A percentile compares a stretch with the other conserved stretches of the same genome.
phyloP scores from a whole-genome alignment of 169 alveolate genomes.

The Besnoitia besnoiti region DNA sequence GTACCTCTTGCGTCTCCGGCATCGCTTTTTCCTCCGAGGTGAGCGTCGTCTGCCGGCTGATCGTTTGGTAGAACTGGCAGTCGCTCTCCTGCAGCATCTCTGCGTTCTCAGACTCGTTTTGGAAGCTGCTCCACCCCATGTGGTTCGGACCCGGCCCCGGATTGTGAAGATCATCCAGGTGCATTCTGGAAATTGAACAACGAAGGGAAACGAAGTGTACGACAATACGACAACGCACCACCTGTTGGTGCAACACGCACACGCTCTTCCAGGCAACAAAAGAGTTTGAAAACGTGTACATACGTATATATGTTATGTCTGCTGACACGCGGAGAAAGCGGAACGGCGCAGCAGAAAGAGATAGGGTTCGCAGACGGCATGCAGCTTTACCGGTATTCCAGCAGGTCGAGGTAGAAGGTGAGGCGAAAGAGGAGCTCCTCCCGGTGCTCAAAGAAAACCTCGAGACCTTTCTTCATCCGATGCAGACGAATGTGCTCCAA shows the following conservation, averaged over 20 bases:
- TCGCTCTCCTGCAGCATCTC: conserved; percentile 47
- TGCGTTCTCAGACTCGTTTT: conserved; percentile 57
- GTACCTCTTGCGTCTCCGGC: conserved; percentile 36
- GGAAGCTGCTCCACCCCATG: conserved; percentile 66
- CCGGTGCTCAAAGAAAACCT: conserved; percentile 61
- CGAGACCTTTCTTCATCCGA: conserved; percentile 63
- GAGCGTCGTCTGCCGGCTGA: neutral
- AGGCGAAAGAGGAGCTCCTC: conserved; percentile 52
- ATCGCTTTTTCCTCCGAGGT: neutral
- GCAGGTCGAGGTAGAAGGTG: conserved; percentile 49
- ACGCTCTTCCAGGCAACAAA: too few species aligned
- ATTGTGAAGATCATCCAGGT: conserved; percentile 64
- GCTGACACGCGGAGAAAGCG: neutral
- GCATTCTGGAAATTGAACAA: conserved; percentile 43
- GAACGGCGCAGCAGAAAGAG: neutral
- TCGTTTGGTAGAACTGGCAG: conserved; percentile 37
- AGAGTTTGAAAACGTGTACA: too few species aligned
- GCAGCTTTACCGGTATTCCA: conserved; percentile 43
- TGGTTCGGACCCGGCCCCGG: conserved; percentile 66
- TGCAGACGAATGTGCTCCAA: conserved; percentile 69
- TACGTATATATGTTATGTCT: too few species aligned
- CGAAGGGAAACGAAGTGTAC: too few species aligned
- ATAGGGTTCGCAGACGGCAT: neutral
- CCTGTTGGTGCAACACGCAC: too few species aligned
- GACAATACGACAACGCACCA: too few species aligned